Evolutionary conservation across 78 protist genomes (phyloP).

Genomic region (Abeoforma whisleri): DNA sequence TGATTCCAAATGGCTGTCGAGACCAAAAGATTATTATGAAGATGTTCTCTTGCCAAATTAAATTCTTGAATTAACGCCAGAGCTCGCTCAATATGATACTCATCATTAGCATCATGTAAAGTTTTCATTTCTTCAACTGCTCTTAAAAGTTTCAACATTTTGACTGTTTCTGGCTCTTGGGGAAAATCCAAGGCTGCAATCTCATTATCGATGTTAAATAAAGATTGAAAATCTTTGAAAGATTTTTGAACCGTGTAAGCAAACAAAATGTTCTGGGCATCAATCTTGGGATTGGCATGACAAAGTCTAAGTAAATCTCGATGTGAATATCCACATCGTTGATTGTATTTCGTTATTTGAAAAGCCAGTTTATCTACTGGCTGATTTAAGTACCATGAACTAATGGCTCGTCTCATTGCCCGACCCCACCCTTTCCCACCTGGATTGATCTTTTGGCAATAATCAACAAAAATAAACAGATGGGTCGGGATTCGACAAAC

Average conservation of each 20-base stretch:
- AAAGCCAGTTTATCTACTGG: background rate
- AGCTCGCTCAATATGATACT: background rate
- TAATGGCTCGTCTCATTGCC: constrained; percentile 5
- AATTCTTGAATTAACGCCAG: background rate
- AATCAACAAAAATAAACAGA: constrained; percentile 23
- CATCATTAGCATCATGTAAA: background rate
- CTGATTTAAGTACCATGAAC: constrained; percentile 7
- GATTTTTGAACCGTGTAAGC: background rate
- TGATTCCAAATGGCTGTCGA: constrained; percentile 12
- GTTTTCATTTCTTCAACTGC: background rate
- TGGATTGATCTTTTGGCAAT: background rate
- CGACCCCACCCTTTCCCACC: constrained; percentile 43
- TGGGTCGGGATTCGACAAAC: constrained; percentile 41
- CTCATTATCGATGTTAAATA: background rate
- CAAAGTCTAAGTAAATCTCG: constrained; percentile 40
- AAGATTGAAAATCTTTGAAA: background rate
- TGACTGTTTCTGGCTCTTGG: background rate
- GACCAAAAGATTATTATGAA: background rate
- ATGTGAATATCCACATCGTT: constrained; percentile 21
- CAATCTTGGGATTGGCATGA: background rate
- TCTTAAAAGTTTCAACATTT: no score
- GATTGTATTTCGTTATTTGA: constrained; percentile 29
- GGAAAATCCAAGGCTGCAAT: background rate
- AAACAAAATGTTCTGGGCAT: background rate
- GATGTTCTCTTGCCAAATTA: background rate